Percentiles rank a stretch among this genome's conserved stretches.
Evolutionary conservation across 106 monocot species (phyloP).

Genomic region (Acorus gramineus): DNA sequence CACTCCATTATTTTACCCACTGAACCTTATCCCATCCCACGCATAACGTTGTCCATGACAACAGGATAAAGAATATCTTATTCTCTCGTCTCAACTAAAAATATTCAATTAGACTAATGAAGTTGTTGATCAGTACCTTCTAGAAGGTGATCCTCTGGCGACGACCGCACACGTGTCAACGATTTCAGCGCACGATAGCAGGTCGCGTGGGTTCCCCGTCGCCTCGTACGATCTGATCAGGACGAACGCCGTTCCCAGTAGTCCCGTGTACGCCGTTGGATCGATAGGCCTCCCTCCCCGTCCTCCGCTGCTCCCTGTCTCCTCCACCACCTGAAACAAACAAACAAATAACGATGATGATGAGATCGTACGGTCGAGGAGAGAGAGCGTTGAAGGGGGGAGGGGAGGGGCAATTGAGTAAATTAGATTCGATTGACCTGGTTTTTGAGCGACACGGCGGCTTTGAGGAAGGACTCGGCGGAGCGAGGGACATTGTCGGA

Average conservation of each 20-base stretch:
- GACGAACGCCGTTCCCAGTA: conserved; percentile 13
- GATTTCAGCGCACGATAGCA: conserved; percentile 5
- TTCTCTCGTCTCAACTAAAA: too few species aligned
- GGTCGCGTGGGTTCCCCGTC: conserved; percentile 7
- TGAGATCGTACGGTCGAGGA: too few species aligned
- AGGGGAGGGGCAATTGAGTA: too few species aligned
- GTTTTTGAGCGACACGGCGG: conserved; percentile 12
- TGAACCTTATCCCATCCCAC: too few species aligned
- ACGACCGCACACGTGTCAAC: conserved; percentile 6
- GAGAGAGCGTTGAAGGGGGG: too few species aligned
- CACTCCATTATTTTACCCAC: too few species aligned
- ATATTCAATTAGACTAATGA: too few species aligned
- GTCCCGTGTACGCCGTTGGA: conserved; percentile 15
- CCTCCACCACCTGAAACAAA: conserved; percentile 3
- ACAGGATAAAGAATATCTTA: too few species aligned
- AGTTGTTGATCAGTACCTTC: too few species aligned
- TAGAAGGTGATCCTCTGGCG: neutral
- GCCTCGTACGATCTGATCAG: conserved; percentile 8
- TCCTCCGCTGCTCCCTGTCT: conserved; percentile 2
- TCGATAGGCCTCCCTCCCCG: neutral
- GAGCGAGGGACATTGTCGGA: too few species aligned
- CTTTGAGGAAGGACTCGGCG: conserved; percentile 1
- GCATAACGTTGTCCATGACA: too few species aligned
- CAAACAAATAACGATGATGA: neutral
- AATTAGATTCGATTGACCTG: neutral